Percentiles rank a stretch among this genome's conserved stretches.
phyloP scores from a whole-genome alignment of 148 eudicot species.

The Agrostemma githago region DNA sequence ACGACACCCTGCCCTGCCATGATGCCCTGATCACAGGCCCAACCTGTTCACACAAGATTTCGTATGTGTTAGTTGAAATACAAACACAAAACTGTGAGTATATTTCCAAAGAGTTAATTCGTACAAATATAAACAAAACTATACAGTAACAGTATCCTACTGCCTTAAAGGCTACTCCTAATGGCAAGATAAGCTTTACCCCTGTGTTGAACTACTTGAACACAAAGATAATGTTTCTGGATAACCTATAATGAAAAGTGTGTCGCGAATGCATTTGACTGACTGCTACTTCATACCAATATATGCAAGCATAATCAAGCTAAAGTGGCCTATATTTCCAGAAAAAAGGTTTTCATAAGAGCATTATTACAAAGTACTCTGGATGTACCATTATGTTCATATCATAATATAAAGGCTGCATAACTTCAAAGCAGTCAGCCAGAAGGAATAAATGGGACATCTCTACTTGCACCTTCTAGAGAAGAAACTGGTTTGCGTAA shows the following conservation, averaged over 20 bases:
- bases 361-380: neutral
- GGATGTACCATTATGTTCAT: neutral
- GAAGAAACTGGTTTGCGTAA: neutral
- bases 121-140: neutral
- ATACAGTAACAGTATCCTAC: no score
- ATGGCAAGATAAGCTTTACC: neutral
- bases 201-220: neutral
- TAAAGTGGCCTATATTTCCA: neutral
- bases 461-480: neutral
- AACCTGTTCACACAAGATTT: slow-evolving; percentile 17
- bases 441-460: neutral
- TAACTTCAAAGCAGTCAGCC: neutral
- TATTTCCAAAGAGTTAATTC: neutral
- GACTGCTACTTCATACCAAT: neutral
- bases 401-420: neutral
- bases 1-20: neutral
- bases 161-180: no score
- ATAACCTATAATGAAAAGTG: neutral
- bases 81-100: neutral
- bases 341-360: neutral
- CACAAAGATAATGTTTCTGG: neutral
- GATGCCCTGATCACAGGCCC: slow-evolving; percentile 12
- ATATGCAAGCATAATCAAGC: neutral
- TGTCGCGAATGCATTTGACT: neutral
- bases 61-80: neutral